These are phyloP conservation scores for Bryoerythrophyllum caledonicum DNA, from an alignment of 225 moss, liverwort and hornwort species.

Conservation along the genomic window DNA sequence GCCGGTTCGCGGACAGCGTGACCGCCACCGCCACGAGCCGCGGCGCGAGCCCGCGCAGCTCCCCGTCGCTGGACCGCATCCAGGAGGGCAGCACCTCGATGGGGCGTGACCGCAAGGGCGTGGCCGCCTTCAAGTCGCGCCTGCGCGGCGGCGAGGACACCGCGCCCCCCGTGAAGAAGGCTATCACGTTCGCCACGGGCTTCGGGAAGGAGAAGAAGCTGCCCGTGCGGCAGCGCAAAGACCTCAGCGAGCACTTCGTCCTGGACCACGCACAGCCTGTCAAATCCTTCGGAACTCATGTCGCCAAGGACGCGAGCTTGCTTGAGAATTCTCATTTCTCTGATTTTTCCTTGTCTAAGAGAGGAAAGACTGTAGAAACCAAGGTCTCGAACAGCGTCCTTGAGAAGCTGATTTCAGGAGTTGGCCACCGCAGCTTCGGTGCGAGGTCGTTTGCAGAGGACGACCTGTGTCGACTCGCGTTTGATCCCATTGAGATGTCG, in stretches of 20 bases:
- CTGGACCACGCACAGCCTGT: not conserved
- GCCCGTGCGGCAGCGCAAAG: conserved; percentile 26
- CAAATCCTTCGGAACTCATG: too few relatives aligned
- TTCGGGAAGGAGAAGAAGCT: conserved; percentile 29
- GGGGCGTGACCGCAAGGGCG: conserved; percentile 31
- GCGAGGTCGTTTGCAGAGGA: conserved; percentile 22
- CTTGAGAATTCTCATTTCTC: not conserved
- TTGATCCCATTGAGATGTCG: conserved; percentile 21
- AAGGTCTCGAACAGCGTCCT: conserved; percentile 1
- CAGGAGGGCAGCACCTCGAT: conserved; percentile 29
- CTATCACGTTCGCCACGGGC: conserved; percentile 33
- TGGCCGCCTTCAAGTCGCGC: conserved; percentile 28
- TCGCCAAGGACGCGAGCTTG: not conserved
- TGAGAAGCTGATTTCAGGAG: conserved; percentile 3
- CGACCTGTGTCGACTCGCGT: conserved; percentile 19
- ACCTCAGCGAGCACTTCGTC: conserved; percentile 27
- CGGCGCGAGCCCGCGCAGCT: conserved; percentile 32
- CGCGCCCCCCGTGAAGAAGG: conserved; percentile 31
- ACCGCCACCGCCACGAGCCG: conserved; percentile 13
- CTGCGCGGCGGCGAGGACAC: conserved; percentile 31
- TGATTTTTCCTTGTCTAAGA: not conserved
- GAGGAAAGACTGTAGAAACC: conserved; percentile 1
- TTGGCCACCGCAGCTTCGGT: conserved; percentile 19
- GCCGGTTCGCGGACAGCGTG: conserved; percentile 36
- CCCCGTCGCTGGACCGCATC: conserved; percentile 35